These are phyloP conservation scores for Marsdenia floribunda DNA, from an alignment of 257 asterid genomes.

Conservation along the genomic window DNA sequence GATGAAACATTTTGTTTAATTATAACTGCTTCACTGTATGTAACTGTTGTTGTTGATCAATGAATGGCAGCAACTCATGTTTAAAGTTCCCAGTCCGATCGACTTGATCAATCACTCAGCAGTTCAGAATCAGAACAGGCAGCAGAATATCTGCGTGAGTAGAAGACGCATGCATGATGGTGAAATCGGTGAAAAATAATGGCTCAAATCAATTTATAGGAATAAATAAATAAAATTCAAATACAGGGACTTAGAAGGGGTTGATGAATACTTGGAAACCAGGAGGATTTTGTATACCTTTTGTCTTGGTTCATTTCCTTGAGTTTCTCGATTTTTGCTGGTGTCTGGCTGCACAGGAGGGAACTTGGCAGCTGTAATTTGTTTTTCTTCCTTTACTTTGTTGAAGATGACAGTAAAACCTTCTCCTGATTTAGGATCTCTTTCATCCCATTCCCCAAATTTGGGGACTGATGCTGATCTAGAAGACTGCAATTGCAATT, in stretches of 20 bases:
- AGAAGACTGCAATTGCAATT: constrained; percentile 31
- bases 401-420: constrained; percentile 71
- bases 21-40: not conserved
- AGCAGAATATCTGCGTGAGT: constrained; percentile 53
- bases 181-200: not conserved
- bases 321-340: constrained; percentile 19
- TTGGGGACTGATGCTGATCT: constrained; percentile 67
- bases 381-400: constrained; percentile 78
- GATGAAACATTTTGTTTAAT: too few species aligned
- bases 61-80: not conserved
- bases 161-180: not conserved
- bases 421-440: constrained; percentile 59
- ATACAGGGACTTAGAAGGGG: not conserved
- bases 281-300: not conserved
- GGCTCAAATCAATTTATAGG: not conserved
- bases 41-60: not conserved
- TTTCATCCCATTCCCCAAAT: constrained; percentile 79
- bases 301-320: constrained; percentile 19
- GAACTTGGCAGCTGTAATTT: constrained; percentile 50
- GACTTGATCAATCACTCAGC: not conserved
- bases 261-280: not conserved
- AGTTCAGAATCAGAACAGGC: constrained; percentile 61
- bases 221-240: not conserved
- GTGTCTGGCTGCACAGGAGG: constrained; percentile 34
- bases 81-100: not conserved